A percentile compares a stretch with the other conserved stretches of the same genome.
Conservation (phyloP, 441 rosid species). For the Arabidopsis lyrata region DNA sequence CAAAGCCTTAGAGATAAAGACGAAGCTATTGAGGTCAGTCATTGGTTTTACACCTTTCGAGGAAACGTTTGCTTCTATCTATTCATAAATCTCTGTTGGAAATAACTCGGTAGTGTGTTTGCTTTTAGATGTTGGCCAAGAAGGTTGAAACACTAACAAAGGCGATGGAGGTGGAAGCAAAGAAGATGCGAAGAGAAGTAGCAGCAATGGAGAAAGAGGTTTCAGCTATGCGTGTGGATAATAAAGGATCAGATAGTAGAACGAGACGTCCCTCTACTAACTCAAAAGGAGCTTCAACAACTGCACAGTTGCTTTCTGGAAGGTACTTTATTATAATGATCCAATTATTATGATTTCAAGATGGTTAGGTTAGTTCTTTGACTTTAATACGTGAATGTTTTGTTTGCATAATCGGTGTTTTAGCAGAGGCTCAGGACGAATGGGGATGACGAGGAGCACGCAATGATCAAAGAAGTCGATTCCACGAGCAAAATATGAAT, state of each 20-base stretch:
- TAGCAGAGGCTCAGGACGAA: slow-evolving; percentile 53
- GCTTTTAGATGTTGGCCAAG: slow-evolving; percentile 84
- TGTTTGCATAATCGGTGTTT: slow-evolving; percentile 5
- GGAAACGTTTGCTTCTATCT: slow-evolving; percentile 2
- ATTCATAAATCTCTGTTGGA: neutral
- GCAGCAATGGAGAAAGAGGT: slow-evolving; percentile 97
- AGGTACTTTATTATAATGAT: slow-evolving; percentile 53
- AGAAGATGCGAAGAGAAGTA: slow-evolving; percentile 99
- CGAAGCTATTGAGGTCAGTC: slow-evolving; percentile 87
- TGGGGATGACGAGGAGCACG: slow-evolving; percentile 89
- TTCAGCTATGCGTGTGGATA: slow-evolving; percentile 90
- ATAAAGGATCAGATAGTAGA: slow-evolving; percentile 86
- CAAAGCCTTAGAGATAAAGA: slow-evolving; percentile 97
- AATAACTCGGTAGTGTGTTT: slow-evolving; percentile 13
- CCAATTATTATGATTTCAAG: neutral
- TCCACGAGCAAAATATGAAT: slow-evolving; percentile 25
- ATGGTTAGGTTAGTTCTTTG: neutral
- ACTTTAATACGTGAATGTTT: slow-evolving; percentile 14
- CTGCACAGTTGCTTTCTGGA: slow-evolving; percentile 82
- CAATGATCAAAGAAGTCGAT: slow-evolving; percentile 52
- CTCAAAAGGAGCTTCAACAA: slow-evolving; percentile 66
- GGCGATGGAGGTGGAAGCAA: slow-evolving; percentile 99
- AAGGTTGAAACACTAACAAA: slow-evolving; percentile 95
- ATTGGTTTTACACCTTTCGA: slow-evolving; percentile 26
- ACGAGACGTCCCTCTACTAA: slow-evolving; percentile 60